A percentile compares a stretch with the other conserved stretches of the same genome.
Evolutionary conservation across 2,329 filamentous ascomycete species (phyloP).

Genomic region (Amauroascus verrucosus): DNA sequence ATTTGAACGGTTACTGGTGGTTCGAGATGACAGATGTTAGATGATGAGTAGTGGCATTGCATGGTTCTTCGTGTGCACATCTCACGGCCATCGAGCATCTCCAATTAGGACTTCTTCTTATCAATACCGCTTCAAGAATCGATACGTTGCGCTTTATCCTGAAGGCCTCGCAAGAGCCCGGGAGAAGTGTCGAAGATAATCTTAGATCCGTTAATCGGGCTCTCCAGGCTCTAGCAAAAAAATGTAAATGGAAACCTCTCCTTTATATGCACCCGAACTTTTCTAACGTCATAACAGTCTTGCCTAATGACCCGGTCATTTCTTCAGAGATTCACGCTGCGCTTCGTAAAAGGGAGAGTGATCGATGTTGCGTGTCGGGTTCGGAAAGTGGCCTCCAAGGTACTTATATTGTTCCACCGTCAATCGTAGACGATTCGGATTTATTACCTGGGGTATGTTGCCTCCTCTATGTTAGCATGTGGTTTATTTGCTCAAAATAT

Average conservation of each 20-base stretch:
- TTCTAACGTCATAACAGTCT: background rate
- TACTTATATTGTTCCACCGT: slow-evolving; percentile 11
- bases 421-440: slow-evolving; percentile 9
- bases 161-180: background rate
- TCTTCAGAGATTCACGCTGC: slow-evolving; percentile 1
- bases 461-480: background rate
- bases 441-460: slow-evolving; percentile 5
- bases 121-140: background rate
- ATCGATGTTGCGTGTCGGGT: slow-evolving; percentile 11
- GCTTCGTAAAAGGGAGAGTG: slow-evolving; percentile 4
- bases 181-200: slow-evolving; percentile 4
- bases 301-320: background rate
- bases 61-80: too few relatives aligned
- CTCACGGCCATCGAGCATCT: slow-evolving; percentile 12
- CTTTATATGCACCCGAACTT: background rate
- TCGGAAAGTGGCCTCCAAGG: background rate
- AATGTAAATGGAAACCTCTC: background rate
- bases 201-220: slow-evolving; percentile 1
- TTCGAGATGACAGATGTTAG: too few relatives aligned
- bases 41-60: too few relatives aligned
- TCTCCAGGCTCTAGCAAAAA: slow-evolving; percentile 6
- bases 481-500: background rate
- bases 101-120: background rate
- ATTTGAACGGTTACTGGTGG: too few relatives aligned
- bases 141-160: slow-evolving; percentile 1